These are phyloP conservation scores for Lecanoromycetidae sp. DNA, from an alignment of 2,329 filamentous ascomycete genomes.

Conservation along the genomic window DNA sequence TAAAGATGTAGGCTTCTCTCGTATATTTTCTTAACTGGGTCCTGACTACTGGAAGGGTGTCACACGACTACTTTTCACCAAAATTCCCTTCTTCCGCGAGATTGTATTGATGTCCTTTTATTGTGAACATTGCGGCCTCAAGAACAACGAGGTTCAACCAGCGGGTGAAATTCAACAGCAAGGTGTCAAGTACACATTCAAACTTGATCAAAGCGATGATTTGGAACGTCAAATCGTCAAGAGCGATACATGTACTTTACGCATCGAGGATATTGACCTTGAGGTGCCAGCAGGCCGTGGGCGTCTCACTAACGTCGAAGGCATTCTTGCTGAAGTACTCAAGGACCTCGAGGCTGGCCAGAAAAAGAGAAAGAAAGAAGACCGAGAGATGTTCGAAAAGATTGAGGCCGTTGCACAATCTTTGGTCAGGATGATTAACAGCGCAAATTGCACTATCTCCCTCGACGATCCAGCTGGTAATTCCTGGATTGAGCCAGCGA, in stretches of 20 bases:
- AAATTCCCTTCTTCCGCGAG: slow-evolving; percentile 94
- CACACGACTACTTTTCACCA: slow-evolving; percentile 76
- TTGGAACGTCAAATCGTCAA: slow-evolving; percentile 83
- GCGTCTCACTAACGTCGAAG: slow-evolving; percentile 88
- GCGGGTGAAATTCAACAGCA: slow-evolving; percentile 86
- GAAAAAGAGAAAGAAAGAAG: slow-evolving; percentile 62
- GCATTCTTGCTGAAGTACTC: slow-evolving; percentile 64
- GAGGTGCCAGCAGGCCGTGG: slow-evolving; percentile 86
- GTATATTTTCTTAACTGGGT: neutral
- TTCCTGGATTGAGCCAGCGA: slow-evolving; percentile 86
- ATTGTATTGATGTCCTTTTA: slow-evolving; percentile 95
- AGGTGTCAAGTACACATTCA: slow-evolving; percentile 72
- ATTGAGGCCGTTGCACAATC: slow-evolving; percentile 64
- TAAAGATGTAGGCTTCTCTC: slow-evolving; percentile 29
- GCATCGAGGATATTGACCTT: slow-evolving; percentile 81
- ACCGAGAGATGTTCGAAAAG: slow-evolving; percentile 67
- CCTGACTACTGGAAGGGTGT: slow-evolving; percentile 47
- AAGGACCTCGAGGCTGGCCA: slow-evolving; percentile 74
- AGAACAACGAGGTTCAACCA: slow-evolving; percentile 88
- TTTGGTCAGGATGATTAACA: slow-evolving; percentile 63
- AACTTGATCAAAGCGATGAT: slow-evolving; percentile 59
- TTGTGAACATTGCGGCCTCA: slow-evolving; percentile 78
- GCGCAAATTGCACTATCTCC: slow-evolving; percentile 60
- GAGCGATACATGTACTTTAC: slow-evolving; percentile 73
- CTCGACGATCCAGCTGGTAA: slow-evolving; percentile 90